Evolutionary conservation across 805 yeast genomes (phyloP), one percentile per base, ranked within the genome.

Genomic region (Saccharomycopsis microspora): DNA sequence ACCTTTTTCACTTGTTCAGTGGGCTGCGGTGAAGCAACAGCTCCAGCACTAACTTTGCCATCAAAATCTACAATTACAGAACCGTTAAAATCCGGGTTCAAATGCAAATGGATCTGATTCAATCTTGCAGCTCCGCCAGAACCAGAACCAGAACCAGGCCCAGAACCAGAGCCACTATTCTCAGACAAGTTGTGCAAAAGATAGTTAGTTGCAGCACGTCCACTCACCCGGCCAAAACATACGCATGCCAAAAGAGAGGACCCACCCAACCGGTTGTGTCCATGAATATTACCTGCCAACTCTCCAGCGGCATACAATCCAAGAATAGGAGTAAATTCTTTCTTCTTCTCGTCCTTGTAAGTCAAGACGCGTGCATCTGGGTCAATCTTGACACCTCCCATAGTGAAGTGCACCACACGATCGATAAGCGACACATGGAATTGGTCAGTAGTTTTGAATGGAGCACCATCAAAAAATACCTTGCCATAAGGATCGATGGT

Each of bases 321-420:
- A 2, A 59, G 60, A n/a, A 73, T 58, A 3, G 63, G 60, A 28
- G 47, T 52, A 31, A 46, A 53, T 33, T 64, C 55, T 39, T 61
- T 56, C 30, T 55, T 58, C 45, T 68, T 9, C 7, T 44, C 42
- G 5, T 61, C 60, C 1, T 58, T 54, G 32, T 50, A 56, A n/a
- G 65, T 54, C 46, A 71, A 45, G 52, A 64, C 57, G 58, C 71
- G 60, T 1, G 76, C 64, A 41, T 67, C 61, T 41, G 69, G 68
- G 55, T 74, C 71, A 55, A 77, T 74, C 57, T 72, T 70, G 42
- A 75, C 75, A 10, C 85, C 85, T 32, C 85, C 85, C 84, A 78
- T 79, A 10, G 84, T 76, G 59, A 78, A 78, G 58, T 78, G 85
- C 42, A 79, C 64, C 49, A 75, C 78, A 36, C 82, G 67, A 4